Percentiles rank a stretch among this genome's conserved stretches.
phyloP scores from a whole-genome alignment of 768 basidiomycete genomes.

The Phylloporus sp. region DNA sequence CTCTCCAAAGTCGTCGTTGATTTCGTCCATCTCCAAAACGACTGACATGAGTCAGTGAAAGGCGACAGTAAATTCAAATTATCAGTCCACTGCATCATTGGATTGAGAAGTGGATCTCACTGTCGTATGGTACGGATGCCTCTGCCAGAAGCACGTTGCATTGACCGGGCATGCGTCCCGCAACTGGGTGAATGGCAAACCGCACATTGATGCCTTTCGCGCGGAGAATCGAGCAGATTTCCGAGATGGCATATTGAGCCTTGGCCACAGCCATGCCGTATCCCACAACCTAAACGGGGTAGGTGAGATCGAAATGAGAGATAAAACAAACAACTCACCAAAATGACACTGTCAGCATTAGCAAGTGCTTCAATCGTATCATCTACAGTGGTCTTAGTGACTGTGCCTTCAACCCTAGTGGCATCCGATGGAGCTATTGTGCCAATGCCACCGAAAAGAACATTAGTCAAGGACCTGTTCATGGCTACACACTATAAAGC shows the following conservation, averaged over 20 bases:
- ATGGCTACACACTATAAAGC: constrained; percentile 77
- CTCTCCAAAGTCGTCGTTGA: constrained; percentile 85
- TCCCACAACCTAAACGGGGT: constrained; percentile 55
- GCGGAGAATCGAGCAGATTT: constrained; percentile 69
- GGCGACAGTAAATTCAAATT: not conserved
- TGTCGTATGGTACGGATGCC: constrained; percentile 86
- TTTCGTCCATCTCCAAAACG: constrained; percentile 91
- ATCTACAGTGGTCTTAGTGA: constrained; percentile 73
- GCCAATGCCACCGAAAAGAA: constrained; percentile 82
- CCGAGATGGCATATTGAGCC: constrained; percentile 74
- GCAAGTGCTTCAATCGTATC: constrained; percentile 74
- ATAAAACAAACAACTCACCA: constrained; percentile 38
- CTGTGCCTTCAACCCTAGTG: constrained; percentile 77
- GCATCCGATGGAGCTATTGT: constrained; percentile 49
- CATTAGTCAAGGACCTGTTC: constrained; percentile 83
- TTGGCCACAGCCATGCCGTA: constrained; percentile 94
- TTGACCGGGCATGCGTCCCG: constrained; percentile 91
- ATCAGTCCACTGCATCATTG: not conserved
- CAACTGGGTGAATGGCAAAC: constrained; percentile 87
- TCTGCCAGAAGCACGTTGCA: constrained; percentile 90
- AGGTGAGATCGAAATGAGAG: constrained; percentile 4
- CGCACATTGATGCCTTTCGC: constrained; percentile 74
- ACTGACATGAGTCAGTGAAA: constrained; percentile 38
- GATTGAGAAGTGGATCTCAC: constrained; percentile 37
- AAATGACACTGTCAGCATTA: constrained; percentile 79